Conservation (phyloP, 176 grass and related monocot genomes). For the Microstegium vimineum region DNA sequence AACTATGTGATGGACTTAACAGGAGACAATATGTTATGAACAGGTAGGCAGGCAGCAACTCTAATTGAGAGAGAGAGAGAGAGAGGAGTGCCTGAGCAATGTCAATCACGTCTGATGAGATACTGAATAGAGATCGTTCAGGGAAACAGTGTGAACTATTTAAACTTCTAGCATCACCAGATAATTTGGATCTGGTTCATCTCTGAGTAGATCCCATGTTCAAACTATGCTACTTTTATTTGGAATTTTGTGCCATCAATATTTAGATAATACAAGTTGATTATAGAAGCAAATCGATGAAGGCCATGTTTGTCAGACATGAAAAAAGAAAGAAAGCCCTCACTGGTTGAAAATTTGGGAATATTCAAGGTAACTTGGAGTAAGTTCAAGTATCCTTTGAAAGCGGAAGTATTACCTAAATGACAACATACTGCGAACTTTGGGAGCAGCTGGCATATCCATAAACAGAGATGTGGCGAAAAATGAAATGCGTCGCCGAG, state of each 20-base stretch:
- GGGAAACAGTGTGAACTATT: background rate
- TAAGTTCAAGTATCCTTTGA: background rate
- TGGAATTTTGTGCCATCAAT: background rate
- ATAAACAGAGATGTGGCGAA: constrained; percentile 96
- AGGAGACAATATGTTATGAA: background rate
- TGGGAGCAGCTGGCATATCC: constrained; percentile 89
- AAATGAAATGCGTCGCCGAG: constrained; percentile 77
- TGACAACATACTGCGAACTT: constrained; percentile 85
- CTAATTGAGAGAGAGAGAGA: background rate
- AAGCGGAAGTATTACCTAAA: constrained; percentile 63
- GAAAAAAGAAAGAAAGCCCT: background rate
- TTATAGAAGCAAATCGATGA: background rate
- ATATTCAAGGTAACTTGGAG: background rate
- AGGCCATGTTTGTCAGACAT: background rate
- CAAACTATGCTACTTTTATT: background rate
- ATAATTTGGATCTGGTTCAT: background rate
- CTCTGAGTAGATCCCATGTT: background rate
- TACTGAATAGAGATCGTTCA: background rate
- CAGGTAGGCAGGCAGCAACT: background rate
- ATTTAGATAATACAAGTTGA: background rate
- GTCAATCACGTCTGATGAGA: too few species aligned
- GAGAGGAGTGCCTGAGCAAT: too few species aligned
- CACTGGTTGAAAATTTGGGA: background rate
- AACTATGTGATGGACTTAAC: background rate
- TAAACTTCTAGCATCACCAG: background rate